Percentiles rank a stretch among this genome's conserved stretches.
Conservation (phyloP, 2,329 filamentous ascomycete species). For the Cytospora schulzeri region DNA sequence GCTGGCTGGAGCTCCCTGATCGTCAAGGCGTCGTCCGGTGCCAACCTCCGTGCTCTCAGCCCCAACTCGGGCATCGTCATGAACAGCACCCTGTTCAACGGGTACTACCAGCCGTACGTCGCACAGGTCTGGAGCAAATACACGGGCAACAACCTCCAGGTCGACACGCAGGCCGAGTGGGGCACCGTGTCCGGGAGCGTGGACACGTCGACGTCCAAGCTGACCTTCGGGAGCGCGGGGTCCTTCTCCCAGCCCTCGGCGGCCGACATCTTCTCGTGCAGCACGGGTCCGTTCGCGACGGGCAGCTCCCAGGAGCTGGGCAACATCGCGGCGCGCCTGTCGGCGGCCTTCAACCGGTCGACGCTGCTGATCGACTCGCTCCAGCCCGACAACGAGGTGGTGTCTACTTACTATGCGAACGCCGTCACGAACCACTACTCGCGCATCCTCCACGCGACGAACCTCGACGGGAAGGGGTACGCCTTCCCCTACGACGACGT, state of each 20-base stretch:
- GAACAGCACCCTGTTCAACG: conserved; percentile 47
- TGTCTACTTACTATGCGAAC: conserved; percentile 55
- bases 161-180: conserved; percentile 58
- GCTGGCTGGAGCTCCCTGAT: conserved; percentile 56
- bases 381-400: conserved; percentile 55
- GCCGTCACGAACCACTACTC: conserved; percentile 67
- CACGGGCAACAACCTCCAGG: conserved; percentile 43
- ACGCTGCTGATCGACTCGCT: conserved; percentile 60
- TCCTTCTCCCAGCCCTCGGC: conserved; percentile 50
- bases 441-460: conserved; percentile 63
- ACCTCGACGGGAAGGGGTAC: conserved; percentile 64
- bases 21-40: conserved; percentile 39
- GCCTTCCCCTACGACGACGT: conserved; percentile 76
- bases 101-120: conserved; percentile 55
- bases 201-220: conserved; percentile 34
- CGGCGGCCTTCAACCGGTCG: conserved; percentile 74
- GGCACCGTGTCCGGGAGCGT: conserved; percentile 51
- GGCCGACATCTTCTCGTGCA: conserved; percentile 55
- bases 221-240: conserved; percentile 44
- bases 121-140: conserved; percentile 56
- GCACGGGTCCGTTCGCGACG: conserved; percentile 57
- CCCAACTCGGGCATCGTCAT: conserved; percentile 53
- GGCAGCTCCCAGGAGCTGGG: conserved; percentile 52
- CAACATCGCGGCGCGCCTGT: conserved; percentile 71
- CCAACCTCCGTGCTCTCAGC: conserved; percentile 53